These are phyloP conservation scores for Globisporangium parvum DNA, from an alignment of 352 stramenopile species.

Conservation along the genomic window DNA sequence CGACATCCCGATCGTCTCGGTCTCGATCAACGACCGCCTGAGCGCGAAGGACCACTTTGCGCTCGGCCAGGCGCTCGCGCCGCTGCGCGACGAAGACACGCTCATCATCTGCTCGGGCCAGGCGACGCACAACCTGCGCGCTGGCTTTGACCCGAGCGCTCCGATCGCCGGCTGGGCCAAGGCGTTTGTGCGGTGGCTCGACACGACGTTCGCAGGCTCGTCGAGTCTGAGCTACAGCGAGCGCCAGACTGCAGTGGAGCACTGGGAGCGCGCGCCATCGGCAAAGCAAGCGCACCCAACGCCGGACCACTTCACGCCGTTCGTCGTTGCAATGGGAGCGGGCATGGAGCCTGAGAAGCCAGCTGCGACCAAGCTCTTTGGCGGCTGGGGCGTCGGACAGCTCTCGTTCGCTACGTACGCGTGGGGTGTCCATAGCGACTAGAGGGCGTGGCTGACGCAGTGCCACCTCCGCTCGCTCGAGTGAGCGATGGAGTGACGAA, in stretches of 20 bases:
- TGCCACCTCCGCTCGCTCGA: not conserved
- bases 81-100: constrained; percentile 58
- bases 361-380: constrained; percentile 28
- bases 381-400: constrained; percentile 31
- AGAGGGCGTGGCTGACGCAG: not conserved
- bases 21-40: constrained; percentile 56
- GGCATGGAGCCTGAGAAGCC: constrained; percentile 39
- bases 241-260: constrained; percentile 17
- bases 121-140: constrained; percentile 35
- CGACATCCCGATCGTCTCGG: constrained; percentile 82
- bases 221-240: constrained; percentile 7
- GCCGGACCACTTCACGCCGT: constrained; percentile 52
- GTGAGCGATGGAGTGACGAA: not conserved
- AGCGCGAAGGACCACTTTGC: constrained; percentile 33
- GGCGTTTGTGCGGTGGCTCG: constrained; percentile 31
- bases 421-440: constrained; percentile 13
- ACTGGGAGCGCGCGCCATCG: constrained; percentile 25
- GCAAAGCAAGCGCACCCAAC: constrained; percentile 34
- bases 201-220: constrained; percentile 11
- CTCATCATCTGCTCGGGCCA: constrained; percentile 69
- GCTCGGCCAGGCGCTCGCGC: constrained; percentile 45
- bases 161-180: constrained; percentile 21
- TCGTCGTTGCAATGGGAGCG: constrained; percentile 38
- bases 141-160: constrained; percentile 9
- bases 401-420: constrained; percentile 38